phyloP scores from a whole-genome alignment of 306 rosid species.

The Pyrus pyrifolia region DNA sequence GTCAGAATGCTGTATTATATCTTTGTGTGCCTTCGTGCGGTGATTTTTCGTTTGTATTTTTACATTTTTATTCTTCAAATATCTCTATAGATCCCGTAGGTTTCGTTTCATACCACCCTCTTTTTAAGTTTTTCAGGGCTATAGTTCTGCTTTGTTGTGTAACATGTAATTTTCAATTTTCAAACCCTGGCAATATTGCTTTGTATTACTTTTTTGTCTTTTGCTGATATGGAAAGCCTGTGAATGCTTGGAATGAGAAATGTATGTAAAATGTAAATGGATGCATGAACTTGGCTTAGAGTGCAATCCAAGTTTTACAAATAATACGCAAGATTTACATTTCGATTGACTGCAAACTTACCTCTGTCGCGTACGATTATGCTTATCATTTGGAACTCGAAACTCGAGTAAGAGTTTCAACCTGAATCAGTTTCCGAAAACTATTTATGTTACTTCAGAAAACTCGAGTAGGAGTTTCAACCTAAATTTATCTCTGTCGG shows the following conservation, averaged over 20 bases:
- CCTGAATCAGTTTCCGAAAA: neutral
- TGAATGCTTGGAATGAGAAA: neutral
- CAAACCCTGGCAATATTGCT: neutral
- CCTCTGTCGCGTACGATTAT: no score
- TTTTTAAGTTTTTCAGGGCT: neutral
- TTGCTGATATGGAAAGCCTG: neutral
- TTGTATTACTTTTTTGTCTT: neutral
- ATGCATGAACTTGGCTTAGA: no score
- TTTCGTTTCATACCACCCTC: neutral
- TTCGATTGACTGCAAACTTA: no score
- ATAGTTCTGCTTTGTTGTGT: slow-evolving; percentile 8
- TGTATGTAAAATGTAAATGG: no score
- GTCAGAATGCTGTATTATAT: neutral
- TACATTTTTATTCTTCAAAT: neutral
- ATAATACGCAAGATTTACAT: no score
- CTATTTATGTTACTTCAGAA: no score
- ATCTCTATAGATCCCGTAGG: neutral
- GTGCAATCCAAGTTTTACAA: no score
- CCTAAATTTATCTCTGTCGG: no score
- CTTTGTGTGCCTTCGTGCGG: slow-evolving; percentile 3
- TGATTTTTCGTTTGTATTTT: neutral
- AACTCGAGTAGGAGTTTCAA: no score
- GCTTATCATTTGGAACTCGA: neutral
- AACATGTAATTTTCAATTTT: slow-evolving; percentile 3
- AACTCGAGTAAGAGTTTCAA: neutral